These are phyloP conservation scores for Cucumis hystrix DNA, from an alignment of 306 rosid genomes.

Conservation along the genomic window DNA sequence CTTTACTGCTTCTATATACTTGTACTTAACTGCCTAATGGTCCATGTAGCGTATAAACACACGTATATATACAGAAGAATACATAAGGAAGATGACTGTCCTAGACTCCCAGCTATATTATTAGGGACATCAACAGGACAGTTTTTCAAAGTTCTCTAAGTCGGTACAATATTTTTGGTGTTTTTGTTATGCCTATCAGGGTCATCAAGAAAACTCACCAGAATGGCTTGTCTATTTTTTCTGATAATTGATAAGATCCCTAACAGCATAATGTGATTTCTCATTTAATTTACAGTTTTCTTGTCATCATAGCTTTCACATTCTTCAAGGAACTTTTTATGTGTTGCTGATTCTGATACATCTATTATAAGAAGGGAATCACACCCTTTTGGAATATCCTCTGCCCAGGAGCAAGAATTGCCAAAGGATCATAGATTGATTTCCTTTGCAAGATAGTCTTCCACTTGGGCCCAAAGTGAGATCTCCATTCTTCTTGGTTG, in stretches of 20 bases:
- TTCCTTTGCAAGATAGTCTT: slow-evolving; percentile 44
- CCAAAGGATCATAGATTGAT: slow-evolving; percentile 66
- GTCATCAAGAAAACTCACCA: not conserved
- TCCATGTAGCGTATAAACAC: not conserved
- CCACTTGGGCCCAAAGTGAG: slow-evolving; percentile 77
- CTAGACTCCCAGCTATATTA: not conserved
- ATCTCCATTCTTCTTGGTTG: slow-evolving; percentile 58
- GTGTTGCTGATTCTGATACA: not conserved
- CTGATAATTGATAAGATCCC: slow-evolving; percentile 6
- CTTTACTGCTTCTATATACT: not conserved
- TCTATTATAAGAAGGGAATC: slow-evolving; percentile 15
- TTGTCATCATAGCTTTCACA: slow-evolving; percentile 3
- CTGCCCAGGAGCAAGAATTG: slow-evolving; percentile 91
- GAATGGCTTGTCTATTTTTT: not conserved
- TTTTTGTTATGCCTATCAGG: not conserved
- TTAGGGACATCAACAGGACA: not conserved
- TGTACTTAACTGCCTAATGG: not conserved
- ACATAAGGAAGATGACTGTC: not conserved
- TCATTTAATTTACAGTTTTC: slow-evolving; percentile 5
- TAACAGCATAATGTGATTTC: slow-evolving; percentile 7
- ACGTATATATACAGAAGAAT: not conserved
- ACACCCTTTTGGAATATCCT: slow-evolving; percentile 67
- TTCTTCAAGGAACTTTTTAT: not conserved
- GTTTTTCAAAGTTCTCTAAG: not conserved
- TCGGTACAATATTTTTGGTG: not conserved